Evolutionary conservation across 768 basidiomycete genomes (phyloP).

Genomic region (Pisolithus tinctorius): DNA sequence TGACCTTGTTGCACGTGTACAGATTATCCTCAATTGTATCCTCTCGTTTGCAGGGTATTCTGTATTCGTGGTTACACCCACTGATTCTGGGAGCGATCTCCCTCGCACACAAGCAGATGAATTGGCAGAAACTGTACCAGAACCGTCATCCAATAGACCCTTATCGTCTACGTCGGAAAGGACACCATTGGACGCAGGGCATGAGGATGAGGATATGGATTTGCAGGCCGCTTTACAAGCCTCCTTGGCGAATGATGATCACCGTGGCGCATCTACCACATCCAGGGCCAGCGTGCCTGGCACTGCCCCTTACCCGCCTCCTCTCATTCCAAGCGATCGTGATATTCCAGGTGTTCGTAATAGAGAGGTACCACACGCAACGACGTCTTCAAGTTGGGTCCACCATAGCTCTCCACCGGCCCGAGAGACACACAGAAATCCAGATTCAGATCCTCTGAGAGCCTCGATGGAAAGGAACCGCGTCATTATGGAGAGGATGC

Average conservation of each 20-base stretch:
- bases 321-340: constrained; percentile 21
- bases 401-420: constrained; percentile 20
- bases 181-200: constrained; percentile 21
- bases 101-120: constrained; percentile 67
- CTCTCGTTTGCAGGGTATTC: constrained; percentile 56
- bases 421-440: constrained; percentile 24
- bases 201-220: constrained; percentile 83
- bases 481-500: constrained; percentile 56
- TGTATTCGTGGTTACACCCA: constrained; percentile 67
- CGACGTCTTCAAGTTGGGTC: constrained; percentile 10
- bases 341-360: constrained; percentile 21
- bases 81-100: constrained; percentile 45
- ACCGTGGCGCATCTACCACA: not conserved
- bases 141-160: constrained; percentile 33
- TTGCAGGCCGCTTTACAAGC: constrained; percentile 85
- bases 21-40: constrained; percentile 5
- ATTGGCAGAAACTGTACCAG: constrained; percentile 57
- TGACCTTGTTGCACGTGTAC: not conserved
- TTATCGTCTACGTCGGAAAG: constrained; percentile 7
- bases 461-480: constrained; percentile 64
- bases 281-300: constrained; percentile 6
- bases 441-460: constrained; percentile 46
- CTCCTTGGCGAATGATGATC: constrained; percentile 42
- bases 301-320: constrained; percentile 12
- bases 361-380: constrained; percentile 1